Evolutionary conservation across 1,284 basidiomycete species (phyloP).

Genomic region (Heterobasidion irregulare): DNA sequence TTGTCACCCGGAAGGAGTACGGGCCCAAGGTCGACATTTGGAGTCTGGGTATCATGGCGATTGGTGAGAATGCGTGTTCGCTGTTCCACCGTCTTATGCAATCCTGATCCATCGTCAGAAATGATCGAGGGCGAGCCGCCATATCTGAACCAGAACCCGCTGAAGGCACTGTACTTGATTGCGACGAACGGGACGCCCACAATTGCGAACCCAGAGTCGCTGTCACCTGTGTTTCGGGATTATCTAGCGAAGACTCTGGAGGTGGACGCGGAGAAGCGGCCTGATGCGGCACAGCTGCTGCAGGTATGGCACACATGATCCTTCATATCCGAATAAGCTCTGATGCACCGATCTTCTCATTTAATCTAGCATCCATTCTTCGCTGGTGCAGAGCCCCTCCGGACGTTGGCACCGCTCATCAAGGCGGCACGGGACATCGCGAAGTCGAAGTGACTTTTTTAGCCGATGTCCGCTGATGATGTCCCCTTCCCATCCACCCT

Average conservation of each 20-base stretch:
- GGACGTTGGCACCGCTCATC: slow-evolving; percentile 86
- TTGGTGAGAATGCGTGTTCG: slow-evolving; percentile 46
- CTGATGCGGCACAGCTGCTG: slow-evolving; percentile 79
- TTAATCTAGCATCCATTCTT: slow-evolving; percentile 76
- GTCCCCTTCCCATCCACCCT: not conserved
- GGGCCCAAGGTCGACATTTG: slow-evolving; percentile 99
- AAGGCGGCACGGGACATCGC: slow-evolving; percentile 86
- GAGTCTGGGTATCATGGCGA: slow-evolving; percentile 98
- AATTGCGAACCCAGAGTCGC: slow-evolving; percentile 90
- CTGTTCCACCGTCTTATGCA: slow-evolving; percentile 3
- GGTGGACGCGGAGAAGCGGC: slow-evolving; percentile 91
- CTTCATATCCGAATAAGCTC: not conserved
- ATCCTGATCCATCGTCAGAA: slow-evolving; percentile 42
- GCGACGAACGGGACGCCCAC: slow-evolving; percentile 98
- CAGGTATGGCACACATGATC: slow-evolving; percentile 36
- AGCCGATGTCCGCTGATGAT: not conserved
- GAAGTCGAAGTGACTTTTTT: slow-evolving; percentile 26
- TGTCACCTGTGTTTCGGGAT: slow-evolving; percentile 83
- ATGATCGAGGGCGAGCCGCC: slow-evolving; percentile 99
- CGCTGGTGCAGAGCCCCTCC: slow-evolving; percentile 77
- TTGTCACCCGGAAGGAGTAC: slow-evolving; percentile 97
- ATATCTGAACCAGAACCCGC: slow-evolving; percentile 94
- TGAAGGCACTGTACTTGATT: slow-evolving; percentile 93
- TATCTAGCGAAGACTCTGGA: slow-evolving; percentile 89
- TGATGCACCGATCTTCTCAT: not conserved